phyloP scores from a whole-genome alignment of 2,329 filamentous ascomycete species.

The Claviceps maximensis region DNA sequence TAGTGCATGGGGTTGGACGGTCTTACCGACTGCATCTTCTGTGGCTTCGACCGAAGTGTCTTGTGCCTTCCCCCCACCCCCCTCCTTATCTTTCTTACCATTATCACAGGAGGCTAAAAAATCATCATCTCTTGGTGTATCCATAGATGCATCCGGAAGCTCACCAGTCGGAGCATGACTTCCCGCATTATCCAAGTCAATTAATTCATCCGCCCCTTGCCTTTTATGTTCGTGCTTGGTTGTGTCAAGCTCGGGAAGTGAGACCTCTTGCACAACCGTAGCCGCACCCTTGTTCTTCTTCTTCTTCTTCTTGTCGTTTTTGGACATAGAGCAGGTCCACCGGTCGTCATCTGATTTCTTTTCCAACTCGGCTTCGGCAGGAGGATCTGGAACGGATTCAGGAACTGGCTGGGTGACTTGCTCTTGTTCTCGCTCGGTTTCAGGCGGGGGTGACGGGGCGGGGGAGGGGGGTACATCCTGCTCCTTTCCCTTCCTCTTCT shows the following conservation, averaged over 20 bases:
- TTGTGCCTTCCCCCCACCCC: conserved; percentile 39
- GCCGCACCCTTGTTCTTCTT: conserved; percentile 4
- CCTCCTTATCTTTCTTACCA: conserved; percentile 29
- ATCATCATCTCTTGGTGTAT: conserved; percentile 29
- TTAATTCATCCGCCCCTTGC: conserved; percentile 23
- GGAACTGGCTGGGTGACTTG: conserved; percentile 11
- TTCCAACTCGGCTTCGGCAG: not conserved
- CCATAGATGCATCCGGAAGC: conserved; percentile 16
- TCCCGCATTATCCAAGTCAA: conserved; percentile 21
- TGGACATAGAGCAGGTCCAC: conserved; percentile 10
- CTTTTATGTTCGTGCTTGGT: conserved; percentile 27
- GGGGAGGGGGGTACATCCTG: too few species aligned
- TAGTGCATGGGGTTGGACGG: conserved; percentile 31
- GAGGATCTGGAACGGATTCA: conserved; percentile 11
- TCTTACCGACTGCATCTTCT: conserved; percentile 32
- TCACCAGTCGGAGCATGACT: conserved; percentile 13
- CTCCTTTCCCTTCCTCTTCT: conserved; percentile 13
- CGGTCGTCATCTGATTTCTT: conserved; percentile 8
- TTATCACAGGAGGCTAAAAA: conserved; percentile 45
- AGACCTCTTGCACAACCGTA: not conserved
- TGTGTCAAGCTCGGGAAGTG: not conserved
- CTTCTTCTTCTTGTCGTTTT: conserved; percentile 12
- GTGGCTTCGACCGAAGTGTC: conserved; percentile 36
- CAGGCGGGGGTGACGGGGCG: not conserved
- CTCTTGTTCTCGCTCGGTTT: too few species aligned